Evolutionary conservation across 2,329 filamentous ascomycete species (phyloP).

Genomic region (Colletotrichum truncatum): DNA sequence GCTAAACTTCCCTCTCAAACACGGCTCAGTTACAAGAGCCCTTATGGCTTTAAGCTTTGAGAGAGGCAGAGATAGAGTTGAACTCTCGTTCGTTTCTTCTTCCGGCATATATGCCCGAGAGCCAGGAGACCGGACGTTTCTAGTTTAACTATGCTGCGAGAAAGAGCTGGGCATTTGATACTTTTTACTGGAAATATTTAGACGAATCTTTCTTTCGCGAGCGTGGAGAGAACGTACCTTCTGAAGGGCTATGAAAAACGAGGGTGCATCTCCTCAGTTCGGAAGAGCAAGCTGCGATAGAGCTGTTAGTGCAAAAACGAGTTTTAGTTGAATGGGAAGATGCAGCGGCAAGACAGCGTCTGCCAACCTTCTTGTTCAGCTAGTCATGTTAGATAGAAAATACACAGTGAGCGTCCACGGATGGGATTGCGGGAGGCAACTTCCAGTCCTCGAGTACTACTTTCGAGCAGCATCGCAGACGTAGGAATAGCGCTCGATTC

Average conservation of each 20-base stretch:
- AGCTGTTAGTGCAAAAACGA: constrained; percentile 33
- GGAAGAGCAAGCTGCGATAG: constrained; percentile 35
- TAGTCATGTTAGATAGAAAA: too few species aligned
- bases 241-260: constrained; percentile 1
- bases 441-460: too few species aligned
- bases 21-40: too few species aligned
- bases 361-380: background rate
- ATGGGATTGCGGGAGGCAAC: too few species aligned
- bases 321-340: constrained; percentile 32
- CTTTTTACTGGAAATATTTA: constrained; percentile 45
- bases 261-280: constrained; percentile 35
- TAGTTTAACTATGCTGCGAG: constrained; percentile 45
- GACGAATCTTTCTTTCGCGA: constrained; percentile 40
- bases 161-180: constrained; percentile 48
- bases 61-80: constrained; percentile 37
- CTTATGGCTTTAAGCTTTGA: constrained; percentile 42
- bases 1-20: too few species aligned
- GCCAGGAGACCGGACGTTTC: constrained; percentile 44
- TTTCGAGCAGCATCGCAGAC: too few species aligned
- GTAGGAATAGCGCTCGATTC: too few species aligned
- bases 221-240: constrained; percentile 30
- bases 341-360: background rate
- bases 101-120: constrained; percentile 45
- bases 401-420: too few species aligned
- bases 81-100: constrained; percentile 24